Evolutionary conservation across 352 stramenopile species (phyloP).

Genomic region (Phytophthora colocasiae): DNA sequence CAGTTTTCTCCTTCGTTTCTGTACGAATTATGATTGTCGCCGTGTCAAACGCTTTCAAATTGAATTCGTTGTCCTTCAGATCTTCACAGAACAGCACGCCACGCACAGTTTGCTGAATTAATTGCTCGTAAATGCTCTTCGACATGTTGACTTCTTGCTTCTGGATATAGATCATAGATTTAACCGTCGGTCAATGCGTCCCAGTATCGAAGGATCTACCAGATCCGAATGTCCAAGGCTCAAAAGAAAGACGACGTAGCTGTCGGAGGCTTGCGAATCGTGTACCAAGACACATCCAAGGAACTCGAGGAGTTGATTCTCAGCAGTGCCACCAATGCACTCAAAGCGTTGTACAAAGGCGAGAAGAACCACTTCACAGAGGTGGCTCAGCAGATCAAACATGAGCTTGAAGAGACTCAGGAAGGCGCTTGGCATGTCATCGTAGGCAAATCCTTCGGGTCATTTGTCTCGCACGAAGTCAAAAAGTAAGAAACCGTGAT

Average conservation of each 20-base stretch:
- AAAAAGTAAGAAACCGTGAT: constrained; percentile 61
- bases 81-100: constrained; percentile 44
- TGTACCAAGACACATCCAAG: constrained; percentile 75
- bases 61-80: not conserved
- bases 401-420: constrained; percentile 74
- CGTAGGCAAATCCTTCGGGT: constrained; percentile 87
- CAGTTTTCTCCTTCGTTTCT: not conserved
- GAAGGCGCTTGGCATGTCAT: constrained; percentile 84
- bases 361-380: constrained; percentile 88
- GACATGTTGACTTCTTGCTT: constrained; percentile 3
- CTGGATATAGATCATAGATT: constrained; percentile 19
- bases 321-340: constrained; percentile 74
- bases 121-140: constrained; percentile 42
- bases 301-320: constrained; percentile 80
- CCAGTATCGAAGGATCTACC: constrained; percentile 16
- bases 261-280: constrained; percentile 68
- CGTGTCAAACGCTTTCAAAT: not conserved
- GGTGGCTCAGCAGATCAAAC: constrained; percentile 82
- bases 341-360: constrained; percentile 86
- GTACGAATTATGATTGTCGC: not conserved
- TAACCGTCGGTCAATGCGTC: constrained; percentile 8
- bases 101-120: constrained; percentile 56
- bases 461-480: constrained; percentile 86
- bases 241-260: constrained; percentile 84
- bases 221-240: constrained; percentile 65